These are phyloP conservation scores for Coriolopsis trogii DNA, from an alignment of 1,284 basidiomycete genomes.

Conservation along the genomic window DNA sequence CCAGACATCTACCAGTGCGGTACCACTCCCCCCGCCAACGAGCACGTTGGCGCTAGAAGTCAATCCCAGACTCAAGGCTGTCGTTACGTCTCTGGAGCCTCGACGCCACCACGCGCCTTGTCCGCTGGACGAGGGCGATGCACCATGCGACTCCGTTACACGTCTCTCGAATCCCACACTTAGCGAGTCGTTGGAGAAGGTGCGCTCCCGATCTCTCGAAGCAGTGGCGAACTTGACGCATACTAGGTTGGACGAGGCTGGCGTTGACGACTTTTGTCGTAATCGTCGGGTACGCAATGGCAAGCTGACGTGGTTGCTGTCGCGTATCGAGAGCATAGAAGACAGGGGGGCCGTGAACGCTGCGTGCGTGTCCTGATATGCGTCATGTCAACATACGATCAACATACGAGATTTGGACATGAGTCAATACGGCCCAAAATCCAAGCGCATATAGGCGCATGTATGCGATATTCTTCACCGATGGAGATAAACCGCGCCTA, in stretches of 20 bases:
- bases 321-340: conserved; percentile 16
- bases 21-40: conserved; percentile 11
- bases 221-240: conserved; percentile 15
- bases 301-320: conserved; percentile 13
- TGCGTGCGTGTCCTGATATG: conserved; percentile 14
- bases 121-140: not conserved
- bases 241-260: conserved; percentile 10
- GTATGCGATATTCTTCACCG: too few relatives aligned
- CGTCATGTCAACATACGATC: conserved; percentile 1
- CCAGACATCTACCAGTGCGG: conserved; percentile 21
- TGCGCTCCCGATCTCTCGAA: not conserved
- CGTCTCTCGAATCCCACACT: not conserved
- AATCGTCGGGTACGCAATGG: conserved; percentile 10
- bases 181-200: conserved; percentile 11
- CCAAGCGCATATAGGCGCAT: not conserved
- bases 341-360: conserved; percentile 15
- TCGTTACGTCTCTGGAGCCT: conserved; percentile 26
- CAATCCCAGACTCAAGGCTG: conserved; percentile 12
- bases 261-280: conserved; percentile 2
- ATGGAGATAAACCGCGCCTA: too few relatives aligned
- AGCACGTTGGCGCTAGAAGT: conserved; percentile 23
- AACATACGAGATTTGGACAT: not conserved
- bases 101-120: conserved; percentile 29
- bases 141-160: not conserved
- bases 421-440: not conserved